Base-by-base conservation (phyloP, 306 rosid genomes). In the Prosopis cineraria region DNA sequence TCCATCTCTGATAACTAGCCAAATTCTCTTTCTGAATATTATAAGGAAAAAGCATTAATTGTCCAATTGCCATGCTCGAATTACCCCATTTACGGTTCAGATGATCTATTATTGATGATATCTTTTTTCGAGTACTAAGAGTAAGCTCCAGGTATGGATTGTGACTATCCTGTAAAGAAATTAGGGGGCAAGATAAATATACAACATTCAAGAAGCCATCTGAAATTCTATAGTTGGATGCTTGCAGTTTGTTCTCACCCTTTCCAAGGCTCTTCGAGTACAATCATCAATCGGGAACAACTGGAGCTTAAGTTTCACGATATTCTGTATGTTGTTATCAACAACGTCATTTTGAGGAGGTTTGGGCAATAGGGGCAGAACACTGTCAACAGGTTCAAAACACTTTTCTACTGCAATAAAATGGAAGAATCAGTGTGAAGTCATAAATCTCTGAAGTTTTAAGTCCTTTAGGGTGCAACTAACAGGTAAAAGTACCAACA, bases 111-210 rank as follows among this genome's bases (percentile, higher is more conserved):
- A 95, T 88, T 71, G 99, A 95, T 68, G 99, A 95, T 85, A 95
- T 91, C 89, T 83, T 95, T 88, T 95, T 95, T 65, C 98, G 90
- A 56, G 86, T 82, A 77, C 96, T 88, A 80, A 95, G 94, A 43
- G 98, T 95, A 50, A 95, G 99, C 90, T 95, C 99, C 84, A 95
- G 84, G 87, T 86, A 81, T 45, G 99, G 99, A 86, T 95, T 95
- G 81, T 88, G 97, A 77, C 89, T 95, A 81, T 93, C 99, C 99
- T 95, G 83, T 17, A 70, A 73, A 52, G 33, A 50, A 67, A 11
- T 62, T 37, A 44, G 17, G 41, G 31, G 44, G 44, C 16, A 69
- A 10, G 70, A 36, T 20, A 39, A 62, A 65, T 58, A 30, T 59
- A 24, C 17, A 64, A 39, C 60, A 71, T 74, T 73, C 16, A 22